phyloP scores from a whole-genome alignment of 345 rosid species.

The Rhodomyrtus tomentosa region DNA sequence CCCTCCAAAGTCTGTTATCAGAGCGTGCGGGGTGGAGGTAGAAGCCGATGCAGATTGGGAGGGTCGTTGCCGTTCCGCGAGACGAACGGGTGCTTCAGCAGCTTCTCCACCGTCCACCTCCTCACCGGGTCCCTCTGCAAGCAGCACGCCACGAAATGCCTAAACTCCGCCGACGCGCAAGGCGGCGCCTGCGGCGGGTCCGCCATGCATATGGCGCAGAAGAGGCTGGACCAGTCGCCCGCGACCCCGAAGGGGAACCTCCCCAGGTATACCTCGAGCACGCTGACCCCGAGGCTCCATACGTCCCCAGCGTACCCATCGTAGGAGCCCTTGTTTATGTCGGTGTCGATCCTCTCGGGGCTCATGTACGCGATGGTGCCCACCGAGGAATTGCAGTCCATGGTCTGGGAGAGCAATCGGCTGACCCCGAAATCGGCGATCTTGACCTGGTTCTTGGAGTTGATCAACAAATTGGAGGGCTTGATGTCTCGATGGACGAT shows the following conservation, averaged over 20 bases:
- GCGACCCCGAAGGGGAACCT: conserved; percentile 69
- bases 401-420: conserved; percentile 61
- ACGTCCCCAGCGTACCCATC: conserved; percentile 74
- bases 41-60: conserved; percentile 50
- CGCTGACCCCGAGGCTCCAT: conserved; percentile 88
- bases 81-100: conserved; percentile 77
- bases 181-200: conserved; percentile 82
- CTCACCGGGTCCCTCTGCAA: conserved; percentile 72
- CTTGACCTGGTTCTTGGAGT: conserved; percentile 52
- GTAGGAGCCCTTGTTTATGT: conserved; percentile 65
- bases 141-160: conserved; percentile 60
- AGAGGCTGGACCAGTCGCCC: conserved; percentile 87
- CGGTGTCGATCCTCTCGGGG: conserved; percentile 91
- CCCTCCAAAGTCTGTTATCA: background rate
- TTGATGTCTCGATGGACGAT: conserved; percentile 87
- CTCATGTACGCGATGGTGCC: conserved; percentile 96
- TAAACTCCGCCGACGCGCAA: conserved; percentile 50
- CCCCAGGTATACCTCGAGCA: conserved; percentile 74
- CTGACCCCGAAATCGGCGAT: conserved; percentile 94
- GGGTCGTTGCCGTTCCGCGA: conserved; percentile 27
- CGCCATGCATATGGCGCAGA: conserved; percentile 79
- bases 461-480: conserved; percentile 67
- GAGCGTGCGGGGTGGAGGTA: conserved; percentile 65
- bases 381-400: conserved; percentile 83
- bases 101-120: conserved; percentile 49